Evolutionary conservation across 2,329 filamentous ascomycete species (phyloP).

Genomic region (Ophiosphaerella herpotricha): DNA sequence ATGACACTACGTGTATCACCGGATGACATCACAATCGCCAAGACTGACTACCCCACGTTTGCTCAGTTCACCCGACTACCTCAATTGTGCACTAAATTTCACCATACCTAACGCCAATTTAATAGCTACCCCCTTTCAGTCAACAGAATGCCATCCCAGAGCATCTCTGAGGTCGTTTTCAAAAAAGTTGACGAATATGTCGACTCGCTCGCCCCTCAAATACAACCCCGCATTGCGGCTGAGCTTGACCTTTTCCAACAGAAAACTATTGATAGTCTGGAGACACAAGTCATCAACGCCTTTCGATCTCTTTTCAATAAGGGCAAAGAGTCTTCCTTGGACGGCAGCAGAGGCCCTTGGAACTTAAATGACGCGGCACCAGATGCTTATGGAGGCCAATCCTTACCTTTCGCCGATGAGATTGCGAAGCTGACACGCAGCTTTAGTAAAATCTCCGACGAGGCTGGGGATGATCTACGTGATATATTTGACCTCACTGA

Average conservation of each 20-base stretch:
- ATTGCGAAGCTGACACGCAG: constrained; percentile 35
- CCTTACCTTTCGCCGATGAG: constrained; percentile 36
- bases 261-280: constrained; percentile 38
- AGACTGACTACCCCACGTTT: no score
- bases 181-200: constrained; percentile 38
- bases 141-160: constrained; percentile 20
- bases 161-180: constrained; percentile 29
- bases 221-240: constrained; percentile 36
- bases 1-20: no score
- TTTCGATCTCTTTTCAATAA: constrained; percentile 35
- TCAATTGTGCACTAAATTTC: no score
- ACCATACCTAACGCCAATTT: no score
- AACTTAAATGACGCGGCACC: constrained; percentile 33
- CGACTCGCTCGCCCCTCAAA: constrained; percentile 36
- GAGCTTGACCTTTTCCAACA: constrained; percentile 38
- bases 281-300: constrained; percentile 35
- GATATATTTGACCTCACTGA: constrained; percentile 36
- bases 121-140: no score
- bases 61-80: no score
- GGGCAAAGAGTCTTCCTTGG: constrained; percentile 18
- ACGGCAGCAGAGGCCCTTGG: constrained; percentile 23
- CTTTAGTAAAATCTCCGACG: constrained; percentile 34
- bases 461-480: constrained; percentile 31
- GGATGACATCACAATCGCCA: no score
- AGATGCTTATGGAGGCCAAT: constrained; percentile 34